phyloP scores from a whole-genome alignment of 2,329 filamentous ascomycete genomes.

The Aspergillus piperis region DNA sequence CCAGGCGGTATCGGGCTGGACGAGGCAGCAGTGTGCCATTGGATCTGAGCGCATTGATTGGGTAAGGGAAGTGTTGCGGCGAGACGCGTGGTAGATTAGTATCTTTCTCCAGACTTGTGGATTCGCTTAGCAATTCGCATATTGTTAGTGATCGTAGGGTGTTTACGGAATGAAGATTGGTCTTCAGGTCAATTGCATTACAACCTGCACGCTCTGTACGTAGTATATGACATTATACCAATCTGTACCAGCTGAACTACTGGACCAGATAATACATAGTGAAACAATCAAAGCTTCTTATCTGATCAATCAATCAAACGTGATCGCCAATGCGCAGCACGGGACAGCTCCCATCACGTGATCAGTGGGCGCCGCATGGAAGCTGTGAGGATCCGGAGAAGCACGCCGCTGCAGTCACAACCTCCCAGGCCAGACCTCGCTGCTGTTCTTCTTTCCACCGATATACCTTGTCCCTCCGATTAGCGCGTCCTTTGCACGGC shows the following conservation, averaged over 20 bases:
- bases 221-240: neutral
- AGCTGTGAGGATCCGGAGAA: slow-evolving; percentile 8
- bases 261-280: neutral
- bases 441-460: neutral
- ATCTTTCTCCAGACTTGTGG: neutral
- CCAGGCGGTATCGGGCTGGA: slow-evolving; percentile 82
- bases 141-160: neutral
- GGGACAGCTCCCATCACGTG: slow-evolving; percentile 7
- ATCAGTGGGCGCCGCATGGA: neutral
- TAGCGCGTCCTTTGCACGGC: neutral
- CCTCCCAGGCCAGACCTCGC: neutral
- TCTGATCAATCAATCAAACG: neutral
- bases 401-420: slow-evolving; percentile 4
- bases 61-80: slow-evolving; percentile 17
- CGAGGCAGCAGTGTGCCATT: slow-evolving; percentile 91
- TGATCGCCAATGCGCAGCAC: neutral
- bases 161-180: neutral
- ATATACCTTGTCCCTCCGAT: neutral
- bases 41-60: slow-evolving; percentile 61
- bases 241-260: neutral
- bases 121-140: neutral
- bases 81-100: neutral
- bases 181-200: neutral
- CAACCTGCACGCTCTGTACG: neutral
- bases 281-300: neutral